Percentiles rank a stretch among this genome's conserved stretches.
Evolutionary conservation across 73 alveolate genomes (phyloP).

Genomic region (Symbiodinium natans): DNA sequence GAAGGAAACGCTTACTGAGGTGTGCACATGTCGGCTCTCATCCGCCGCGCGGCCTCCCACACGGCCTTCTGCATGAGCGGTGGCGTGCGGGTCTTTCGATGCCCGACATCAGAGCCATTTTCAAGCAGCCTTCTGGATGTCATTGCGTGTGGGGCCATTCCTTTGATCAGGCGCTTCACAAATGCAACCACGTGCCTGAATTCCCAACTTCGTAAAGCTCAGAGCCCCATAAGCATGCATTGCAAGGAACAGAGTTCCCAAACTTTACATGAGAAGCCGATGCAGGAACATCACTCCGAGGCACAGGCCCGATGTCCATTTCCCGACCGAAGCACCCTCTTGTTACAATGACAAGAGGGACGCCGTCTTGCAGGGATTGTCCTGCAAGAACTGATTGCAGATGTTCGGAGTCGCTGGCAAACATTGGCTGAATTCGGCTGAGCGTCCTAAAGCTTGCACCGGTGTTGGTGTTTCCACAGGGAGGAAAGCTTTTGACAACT

Average conservation of each 20-base stretch:
- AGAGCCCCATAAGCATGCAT: too few species aligned
- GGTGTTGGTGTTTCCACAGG: conserved; percentile 89
- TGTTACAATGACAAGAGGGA: conserved; percentile 70
- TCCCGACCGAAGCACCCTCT: conserved; percentile 89
- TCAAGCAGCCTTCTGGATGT: conserved; percentile 46
- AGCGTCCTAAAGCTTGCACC: conserved; percentile 75
- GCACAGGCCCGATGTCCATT: conserved; percentile 52
- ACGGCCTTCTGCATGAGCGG: conserved; percentile 21
- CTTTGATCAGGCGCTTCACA: neutral
- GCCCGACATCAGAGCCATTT: too few species aligned
- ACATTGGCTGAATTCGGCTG: neutral
- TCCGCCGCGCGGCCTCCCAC: conserved; percentile 88
- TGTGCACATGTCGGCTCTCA: conserved; percentile 64
- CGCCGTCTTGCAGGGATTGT: conserved; percentile 87
- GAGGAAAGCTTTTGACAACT: conserved; percentile 53
- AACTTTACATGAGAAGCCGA: too few species aligned
- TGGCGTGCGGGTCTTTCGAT: too few species aligned
- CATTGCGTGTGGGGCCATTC: conserved; percentile 87
- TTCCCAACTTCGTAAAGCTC: too few species aligned
- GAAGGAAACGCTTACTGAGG: too few species aligned
- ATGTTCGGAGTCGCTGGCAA: neutral
- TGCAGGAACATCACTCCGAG: neutral
- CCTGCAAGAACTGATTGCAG: neutral
- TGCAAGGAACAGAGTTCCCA: too few species aligned
- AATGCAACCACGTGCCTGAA: too few species aligned